phyloP scores from a whole-genome alignment of 352 stramenopile genomes.

The Globisporangium camurandrum region DNA sequence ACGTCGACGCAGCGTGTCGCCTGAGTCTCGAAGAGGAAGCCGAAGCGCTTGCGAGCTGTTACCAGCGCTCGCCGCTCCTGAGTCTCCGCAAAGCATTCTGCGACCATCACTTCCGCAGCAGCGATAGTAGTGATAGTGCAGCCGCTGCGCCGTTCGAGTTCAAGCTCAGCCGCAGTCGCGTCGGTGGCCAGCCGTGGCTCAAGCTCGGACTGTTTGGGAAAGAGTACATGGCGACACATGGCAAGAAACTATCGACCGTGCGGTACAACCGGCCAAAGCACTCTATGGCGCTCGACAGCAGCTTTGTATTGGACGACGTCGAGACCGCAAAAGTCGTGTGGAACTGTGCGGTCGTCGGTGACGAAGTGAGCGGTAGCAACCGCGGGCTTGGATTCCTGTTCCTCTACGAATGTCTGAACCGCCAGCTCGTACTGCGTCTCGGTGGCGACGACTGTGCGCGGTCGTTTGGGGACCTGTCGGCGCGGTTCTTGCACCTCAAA shows the following conservation, averaged over 20 bases:
- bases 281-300: constrained; percentile 34
- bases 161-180: constrained; percentile 57
- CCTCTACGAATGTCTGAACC: constrained; percentile 76
- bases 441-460: constrained; percentile 63
- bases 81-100: constrained; percentile 63
- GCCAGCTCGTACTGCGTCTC: constrained; percentile 53
- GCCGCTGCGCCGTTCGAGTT: constrained; percentile 35
- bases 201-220: constrained; percentile 75
- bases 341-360: constrained; percentile 73
- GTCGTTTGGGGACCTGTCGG: constrained; percentile 70
- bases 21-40: constrained; percentile 93
- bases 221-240: constrained; percentile 61
- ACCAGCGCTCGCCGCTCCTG: constrained; percentile 62
- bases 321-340: constrained; percentile 75
- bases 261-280: constrained; percentile 80
- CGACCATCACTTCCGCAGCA: constrained; percentile 37
- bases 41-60: constrained; percentile 77
- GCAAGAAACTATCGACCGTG: constrained; percentile 76
- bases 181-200: constrained; percentile 80
- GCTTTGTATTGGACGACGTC: constrained; percentile 70
- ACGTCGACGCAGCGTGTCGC: constrained; percentile 90
- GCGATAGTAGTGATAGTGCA: too few relatives aligned
- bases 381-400: constrained; percentile 74
- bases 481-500: constrained; percentile 79
- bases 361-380: constrained; percentile 79